Evolutionary conservation across 768 basidiomycete species (phyloP).

Genomic region (Coprinopsis cinerea): DNA sequence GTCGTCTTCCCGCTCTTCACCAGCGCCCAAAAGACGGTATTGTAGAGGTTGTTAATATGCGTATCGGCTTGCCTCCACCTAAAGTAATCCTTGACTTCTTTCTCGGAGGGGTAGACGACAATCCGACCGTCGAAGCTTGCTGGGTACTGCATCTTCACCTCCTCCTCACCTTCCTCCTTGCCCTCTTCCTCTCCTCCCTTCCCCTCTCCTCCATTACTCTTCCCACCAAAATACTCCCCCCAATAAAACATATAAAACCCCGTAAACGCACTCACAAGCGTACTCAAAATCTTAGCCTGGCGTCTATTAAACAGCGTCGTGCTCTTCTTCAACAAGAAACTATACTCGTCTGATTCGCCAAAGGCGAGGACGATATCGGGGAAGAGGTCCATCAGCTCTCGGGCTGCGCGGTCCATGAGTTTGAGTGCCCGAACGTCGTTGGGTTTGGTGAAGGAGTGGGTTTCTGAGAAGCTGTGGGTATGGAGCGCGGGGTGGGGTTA

Average conservation of each 20-base stretch:
- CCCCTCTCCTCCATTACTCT: neutral
- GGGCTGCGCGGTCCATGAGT: slow-evolving; percentile 91
- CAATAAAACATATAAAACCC: too few species aligned
- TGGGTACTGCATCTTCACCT: slow-evolving; percentile 78
- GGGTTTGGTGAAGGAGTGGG: slow-evolving; percentile 80
- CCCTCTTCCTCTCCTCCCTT: neutral
- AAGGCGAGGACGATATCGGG: slow-evolving; percentile 83
- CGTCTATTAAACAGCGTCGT: slow-evolving; percentile 82
- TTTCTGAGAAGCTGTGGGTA: slow-evolving; percentile 68
- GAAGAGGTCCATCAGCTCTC: slow-evolving; percentile 73
- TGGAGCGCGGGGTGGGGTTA: slow-evolving; percentile 2
- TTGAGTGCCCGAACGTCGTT: slow-evolving; percentile 84
- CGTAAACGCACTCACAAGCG: too few species aligned
- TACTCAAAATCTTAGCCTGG: slow-evolving; percentile 81
- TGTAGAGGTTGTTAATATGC: slow-evolving; percentile 97
- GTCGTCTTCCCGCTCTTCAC: slow-evolving; percentile 77
- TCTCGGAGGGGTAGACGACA: slow-evolving; percentile 69
- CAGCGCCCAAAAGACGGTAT: slow-evolving; percentile 93
- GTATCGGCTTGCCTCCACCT: slow-evolving; percentile 96
- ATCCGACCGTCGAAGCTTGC: slow-evolving; percentile 92
- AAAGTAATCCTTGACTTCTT: slow-evolving; percentile 85
- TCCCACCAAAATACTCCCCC: neutral
- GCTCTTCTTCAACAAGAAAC: slow-evolving; percentile 79
- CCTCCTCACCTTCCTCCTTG: too few species aligned
- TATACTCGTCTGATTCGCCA: slow-evolving; percentile 97